Evolutionary conservation across 1,284 basidiomycete species (phyloP).

Genomic region (Apiotrichum brassicae): DNA sequence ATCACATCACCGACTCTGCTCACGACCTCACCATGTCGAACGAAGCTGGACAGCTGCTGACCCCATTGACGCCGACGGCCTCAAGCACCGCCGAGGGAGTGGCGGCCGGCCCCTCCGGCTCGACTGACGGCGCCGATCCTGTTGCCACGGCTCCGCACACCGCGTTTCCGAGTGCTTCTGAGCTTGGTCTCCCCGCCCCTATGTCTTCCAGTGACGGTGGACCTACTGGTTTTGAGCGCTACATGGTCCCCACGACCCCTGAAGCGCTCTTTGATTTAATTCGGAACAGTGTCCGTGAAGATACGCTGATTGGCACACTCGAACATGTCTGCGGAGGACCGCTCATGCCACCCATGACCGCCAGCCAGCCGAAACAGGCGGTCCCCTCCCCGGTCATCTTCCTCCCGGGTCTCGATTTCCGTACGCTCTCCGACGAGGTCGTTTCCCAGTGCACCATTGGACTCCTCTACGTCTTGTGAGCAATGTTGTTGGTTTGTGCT

Average conservation of each 20-base stretch:
- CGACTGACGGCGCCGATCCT: not conserved
- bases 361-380: not conserved
- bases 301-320: not conserved
- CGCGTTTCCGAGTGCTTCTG: not conserved
- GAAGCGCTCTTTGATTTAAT: not conserved
- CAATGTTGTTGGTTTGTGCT: not conserved
- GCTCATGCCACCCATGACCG: not conserved
- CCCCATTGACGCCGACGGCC: too few species aligned
- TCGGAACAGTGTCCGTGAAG: not conserved
- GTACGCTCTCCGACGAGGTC: slow-evolving; percentile 11
- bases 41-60: too few species aligned
- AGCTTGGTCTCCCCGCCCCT: not conserved
- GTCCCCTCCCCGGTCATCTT: not conserved
- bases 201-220: not conserved
- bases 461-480: slow-evolving; percentile 34
- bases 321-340: not conserved
- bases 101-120: too few species aligned
- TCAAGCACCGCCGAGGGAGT: too few species aligned
- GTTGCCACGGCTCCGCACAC: slow-evolving; percentile 1
- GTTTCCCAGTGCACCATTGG: slow-evolving; percentile 20
- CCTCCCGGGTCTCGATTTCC: slow-evolving; percentile 14
- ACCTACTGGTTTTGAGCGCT: too few species aligned
- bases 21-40: too few species aligned
- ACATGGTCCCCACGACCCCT: not conserved
- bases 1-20: too few species aligned